Percentiles rank a stretch among this genome's conserved stretches.
Conservation (phyloP, 2,329 filamentous ascomycete genomes). For the Xylariaceae sp. region DNA sequence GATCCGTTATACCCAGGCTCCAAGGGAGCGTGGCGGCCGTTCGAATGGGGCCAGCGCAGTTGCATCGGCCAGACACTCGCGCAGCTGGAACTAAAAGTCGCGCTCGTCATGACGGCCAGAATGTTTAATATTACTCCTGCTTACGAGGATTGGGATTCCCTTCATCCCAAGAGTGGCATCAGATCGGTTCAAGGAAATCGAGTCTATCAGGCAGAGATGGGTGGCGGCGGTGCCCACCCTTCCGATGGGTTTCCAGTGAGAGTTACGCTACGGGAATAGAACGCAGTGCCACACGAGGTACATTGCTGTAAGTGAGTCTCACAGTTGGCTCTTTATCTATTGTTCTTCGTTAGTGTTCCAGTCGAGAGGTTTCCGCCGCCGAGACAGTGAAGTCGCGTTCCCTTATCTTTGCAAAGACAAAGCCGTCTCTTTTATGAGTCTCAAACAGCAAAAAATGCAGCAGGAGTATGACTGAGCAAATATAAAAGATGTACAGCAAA, state of each 20-base stretch:
- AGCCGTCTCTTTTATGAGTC: not conserved
- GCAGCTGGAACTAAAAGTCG: constrained; percentile 26
- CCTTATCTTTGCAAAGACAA: not conserved
- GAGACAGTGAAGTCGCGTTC: not conserved
- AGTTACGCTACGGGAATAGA: not conserved
- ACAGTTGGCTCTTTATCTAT: not conserved
- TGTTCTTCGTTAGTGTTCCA: not conserved
- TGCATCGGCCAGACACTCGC: constrained; percentile 33
- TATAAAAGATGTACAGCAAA: not conserved
- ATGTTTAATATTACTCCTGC: constrained; percentile 27
- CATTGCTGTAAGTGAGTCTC: not conserved
- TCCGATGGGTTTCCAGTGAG: not conserved
- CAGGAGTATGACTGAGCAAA: not conserved
- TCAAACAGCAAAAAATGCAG: not conserved
- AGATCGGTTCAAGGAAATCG: constrained; percentile 21
- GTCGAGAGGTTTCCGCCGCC: not conserved
- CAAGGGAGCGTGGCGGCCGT: constrained; percentile 24
- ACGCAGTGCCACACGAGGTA: not conserved
- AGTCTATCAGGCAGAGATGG: constrained; percentile 25
- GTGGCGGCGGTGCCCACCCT: constrained; percentile 15
- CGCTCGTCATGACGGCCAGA: constrained; percentile 22
- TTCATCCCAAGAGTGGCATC: constrained; percentile 11
- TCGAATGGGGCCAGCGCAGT: constrained; percentile 28
- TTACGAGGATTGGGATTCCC: constrained; percentile 29
- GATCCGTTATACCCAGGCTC: constrained; percentile 22